These are phyloP conservation scores for Boletus rubescentipes DNA, from an alignment of 768 basidiomycete genomes.

Conservation along the genomic window DNA sequence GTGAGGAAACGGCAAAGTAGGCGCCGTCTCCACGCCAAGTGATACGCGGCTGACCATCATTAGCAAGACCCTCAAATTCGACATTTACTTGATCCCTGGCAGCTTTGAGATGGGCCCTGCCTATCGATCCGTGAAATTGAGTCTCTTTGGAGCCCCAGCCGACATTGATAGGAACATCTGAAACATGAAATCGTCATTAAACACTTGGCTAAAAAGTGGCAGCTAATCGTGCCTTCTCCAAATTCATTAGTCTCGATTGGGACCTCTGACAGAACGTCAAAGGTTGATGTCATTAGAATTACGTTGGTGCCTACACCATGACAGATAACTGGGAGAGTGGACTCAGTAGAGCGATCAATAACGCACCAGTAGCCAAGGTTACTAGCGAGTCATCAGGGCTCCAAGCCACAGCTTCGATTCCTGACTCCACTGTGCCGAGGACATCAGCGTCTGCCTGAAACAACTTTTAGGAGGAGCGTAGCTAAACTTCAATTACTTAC, in stretches of 20 bases:
- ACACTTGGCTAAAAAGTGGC: background rate
- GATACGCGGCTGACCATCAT: conserved; percentile 70
- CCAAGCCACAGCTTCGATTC: conserved; percentile 83
- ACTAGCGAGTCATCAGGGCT: conserved; percentile 90
- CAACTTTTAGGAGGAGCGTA: conserved; percentile 3
- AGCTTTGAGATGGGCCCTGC: conserved; percentile 62
- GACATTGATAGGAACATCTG: conserved; percentile 90
- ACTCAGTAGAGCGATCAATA: background rate
- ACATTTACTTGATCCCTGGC: conserved; percentile 45
- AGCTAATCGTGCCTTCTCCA: conserved; percentile 66
- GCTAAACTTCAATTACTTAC: conserved; percentile 35
- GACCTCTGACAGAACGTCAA: conserved; percentile 84
- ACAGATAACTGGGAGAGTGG: too few species aligned
- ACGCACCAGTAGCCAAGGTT: conserved; percentile 72
- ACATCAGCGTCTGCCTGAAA: conserved; percentile 51
- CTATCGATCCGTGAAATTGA: conserved; percentile 95
- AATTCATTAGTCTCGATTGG: conserved; percentile 73
- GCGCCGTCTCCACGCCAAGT: conserved; percentile 94
- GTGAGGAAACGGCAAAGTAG: conserved; percentile 81
- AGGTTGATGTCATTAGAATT: conserved; percentile 83
- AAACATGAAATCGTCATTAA: conserved; percentile 12
- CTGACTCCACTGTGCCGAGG: conserved; percentile 84
- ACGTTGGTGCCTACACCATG: conserved; percentile 69
- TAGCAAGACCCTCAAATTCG: conserved; percentile 62
- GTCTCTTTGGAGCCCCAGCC: conserved; percentile 98